Conservation (phyloP, 345 rosid genomes). For the Populus nigra region DNA sequence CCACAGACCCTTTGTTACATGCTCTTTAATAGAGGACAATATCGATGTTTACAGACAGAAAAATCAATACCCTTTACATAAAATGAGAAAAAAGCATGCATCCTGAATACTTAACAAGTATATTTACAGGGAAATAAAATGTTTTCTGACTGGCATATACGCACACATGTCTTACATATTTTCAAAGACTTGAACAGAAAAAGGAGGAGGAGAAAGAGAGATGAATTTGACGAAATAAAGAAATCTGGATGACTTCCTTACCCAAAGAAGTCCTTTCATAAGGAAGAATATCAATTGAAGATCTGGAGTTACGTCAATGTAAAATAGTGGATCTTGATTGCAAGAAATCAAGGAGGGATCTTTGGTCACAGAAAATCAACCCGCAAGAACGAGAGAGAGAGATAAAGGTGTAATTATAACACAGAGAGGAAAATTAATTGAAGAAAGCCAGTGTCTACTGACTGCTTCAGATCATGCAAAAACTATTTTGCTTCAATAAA, state of each 20-base stretch:
- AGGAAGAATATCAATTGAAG: background rate
- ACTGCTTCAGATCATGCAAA: too few species aligned
- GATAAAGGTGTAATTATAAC: background rate
- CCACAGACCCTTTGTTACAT: too few species aligned
- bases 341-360: constrained; percentile 7
- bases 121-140: too few species aligned
- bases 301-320: too few species aligned
- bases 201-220: too few species aligned
- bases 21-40: too few species aligned
- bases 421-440: background rate
- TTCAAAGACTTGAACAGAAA: background rate
- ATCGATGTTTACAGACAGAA: too few species aligned
- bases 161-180: background rate
- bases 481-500: background rate
- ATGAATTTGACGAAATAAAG: too few species aligned
- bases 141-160: background rate
- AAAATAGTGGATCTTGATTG: background rate
- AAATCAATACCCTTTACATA: too few species aligned
- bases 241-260: background rate
- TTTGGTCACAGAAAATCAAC: background rate
- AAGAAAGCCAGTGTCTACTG: background rate
- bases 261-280: background rate
- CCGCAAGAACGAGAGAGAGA: background rate
- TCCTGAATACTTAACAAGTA: background rate
- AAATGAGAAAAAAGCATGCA: background rate